Conservation (phyloP, 2,329 filamentous ascomycete species). For the Amphichorda felina region DNA sequence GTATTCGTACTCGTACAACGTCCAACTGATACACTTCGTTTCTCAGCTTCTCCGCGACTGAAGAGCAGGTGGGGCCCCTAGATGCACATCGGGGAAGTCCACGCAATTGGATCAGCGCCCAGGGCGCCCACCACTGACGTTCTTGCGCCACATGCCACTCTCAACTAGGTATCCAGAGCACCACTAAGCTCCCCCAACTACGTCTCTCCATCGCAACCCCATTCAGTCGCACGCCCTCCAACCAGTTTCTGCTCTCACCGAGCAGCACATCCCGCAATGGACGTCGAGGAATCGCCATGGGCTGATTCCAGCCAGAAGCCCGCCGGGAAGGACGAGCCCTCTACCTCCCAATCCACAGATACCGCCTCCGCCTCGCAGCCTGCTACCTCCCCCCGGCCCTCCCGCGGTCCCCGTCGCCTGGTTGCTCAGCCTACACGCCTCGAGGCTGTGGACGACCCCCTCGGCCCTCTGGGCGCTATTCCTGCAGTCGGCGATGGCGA, state of each 20-base stretch:
- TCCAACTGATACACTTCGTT: too few species aligned
- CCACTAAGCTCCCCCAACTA: conserved; percentile 1
- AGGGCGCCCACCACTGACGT: background rate
- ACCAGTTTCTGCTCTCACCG: background rate
- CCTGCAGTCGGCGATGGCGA: conserved; percentile 29
- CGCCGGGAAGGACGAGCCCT: conserved; percentile 14
- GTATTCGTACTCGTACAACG: too few species aligned
- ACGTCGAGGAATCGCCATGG: conserved; percentile 42
- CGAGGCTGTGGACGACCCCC: conserved; percentile 64
- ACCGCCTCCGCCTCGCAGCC: conserved; percentile 9
- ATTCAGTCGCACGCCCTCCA: conserved; percentile 1
- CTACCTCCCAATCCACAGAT: conserved; percentile 16
- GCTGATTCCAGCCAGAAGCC: conserved; percentile 28
- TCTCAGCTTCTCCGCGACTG: too few species aligned
- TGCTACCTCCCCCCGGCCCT: conserved; percentile 22
- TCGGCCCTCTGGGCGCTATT: conserved; percentile 56
- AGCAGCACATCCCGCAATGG: conserved; percentile 21
- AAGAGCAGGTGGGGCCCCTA: too few species aligned
- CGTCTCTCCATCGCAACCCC: conserved; percentile 2
- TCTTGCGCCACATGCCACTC: background rate
- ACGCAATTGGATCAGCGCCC: background rate
- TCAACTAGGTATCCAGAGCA: background rate
- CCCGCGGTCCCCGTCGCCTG: conserved; percentile 46
- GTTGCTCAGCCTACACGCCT: conserved; percentile 68
- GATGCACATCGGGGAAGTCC: too few species aligned